phyloP scores from a whole-genome alignment of 805 yeast genomes.

The Schwanniomyces sp. region DNA sequence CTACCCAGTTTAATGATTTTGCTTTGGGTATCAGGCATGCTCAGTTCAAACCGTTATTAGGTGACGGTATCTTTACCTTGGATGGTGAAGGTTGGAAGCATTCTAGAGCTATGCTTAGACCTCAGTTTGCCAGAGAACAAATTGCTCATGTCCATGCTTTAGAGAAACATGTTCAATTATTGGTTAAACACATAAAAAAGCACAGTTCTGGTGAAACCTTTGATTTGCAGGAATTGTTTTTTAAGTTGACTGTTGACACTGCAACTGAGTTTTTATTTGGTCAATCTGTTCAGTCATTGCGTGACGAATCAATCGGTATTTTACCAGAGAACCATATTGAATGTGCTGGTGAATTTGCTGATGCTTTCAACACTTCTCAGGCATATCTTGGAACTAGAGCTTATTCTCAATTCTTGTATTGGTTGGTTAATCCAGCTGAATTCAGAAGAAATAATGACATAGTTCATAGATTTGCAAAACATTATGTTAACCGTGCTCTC shows the following conservation, averaged over 20 bases:
- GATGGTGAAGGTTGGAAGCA: conserved; percentile 40
- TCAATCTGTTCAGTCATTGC: conserved; percentile 27
- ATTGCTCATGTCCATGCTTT: conserved; percentile 31
- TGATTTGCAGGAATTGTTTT: conserved; percentile 34
- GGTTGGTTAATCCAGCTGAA: conserved; percentile 24
- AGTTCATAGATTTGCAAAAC: conserved; percentile 31
- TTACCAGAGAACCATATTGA: conserved; percentile 18
- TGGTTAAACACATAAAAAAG: conserved; percentile 20
- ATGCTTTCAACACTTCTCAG: conserved; percentile 38
- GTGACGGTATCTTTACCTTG: conserved; percentile 39
- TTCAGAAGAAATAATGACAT: conserved; percentile 31
- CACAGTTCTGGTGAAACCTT: conserved; percentile 19
- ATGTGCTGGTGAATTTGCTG: conserved; percentile 18
- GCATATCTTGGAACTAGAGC: conserved; percentile 29
- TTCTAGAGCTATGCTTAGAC: conserved; percentile 36
- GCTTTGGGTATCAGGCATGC: conserved; percentile 30
- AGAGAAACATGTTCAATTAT: conserved; percentile 27
- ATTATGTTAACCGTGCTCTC: conserved; percentile 31
- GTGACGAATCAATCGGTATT: conserved; percentile 20
- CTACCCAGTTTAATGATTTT: conserved; percentile 36
- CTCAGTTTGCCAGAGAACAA: conserved; percentile 39
- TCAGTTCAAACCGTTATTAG: conserved; percentile 30
- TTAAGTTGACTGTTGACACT: conserved; percentile 38
- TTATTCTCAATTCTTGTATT: conserved; percentile 29
- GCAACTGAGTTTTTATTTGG: conserved; percentile 43